Evolutionary conservation across 345 rosid genomes (phyloP).

Genomic region (Odontarrhena argentea): DNA sequence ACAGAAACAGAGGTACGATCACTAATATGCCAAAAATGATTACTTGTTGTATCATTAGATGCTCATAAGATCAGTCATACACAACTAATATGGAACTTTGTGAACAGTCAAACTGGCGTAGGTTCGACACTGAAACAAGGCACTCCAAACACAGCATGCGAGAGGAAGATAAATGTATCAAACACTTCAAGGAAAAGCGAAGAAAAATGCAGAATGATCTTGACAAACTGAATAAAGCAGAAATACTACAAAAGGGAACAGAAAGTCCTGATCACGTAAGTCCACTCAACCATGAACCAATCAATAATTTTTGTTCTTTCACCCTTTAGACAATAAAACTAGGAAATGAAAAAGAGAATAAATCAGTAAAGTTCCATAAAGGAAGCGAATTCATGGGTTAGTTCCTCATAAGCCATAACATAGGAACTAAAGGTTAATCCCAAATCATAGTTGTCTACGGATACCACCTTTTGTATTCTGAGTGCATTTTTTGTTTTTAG

Average conservation of each 20-base stretch:
- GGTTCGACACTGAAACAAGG: neutral
- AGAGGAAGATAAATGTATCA: neutral
- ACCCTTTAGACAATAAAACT: neutral
- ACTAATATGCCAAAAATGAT: neutral
- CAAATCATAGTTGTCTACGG: too few relatives aligned
- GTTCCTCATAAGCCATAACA: too few relatives aligned
- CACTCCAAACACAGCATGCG: neutral
- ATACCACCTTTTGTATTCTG: too few relatives aligned
- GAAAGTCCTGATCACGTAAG: constrained; percentile 8
- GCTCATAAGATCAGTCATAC: neutral
- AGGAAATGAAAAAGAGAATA: neutral
- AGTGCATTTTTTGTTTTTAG: neutral
- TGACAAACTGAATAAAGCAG: constrained; percentile 2
- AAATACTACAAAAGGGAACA: neutral
- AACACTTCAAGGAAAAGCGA: neutral
- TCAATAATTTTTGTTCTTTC: neutral
- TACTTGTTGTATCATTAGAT: neutral
- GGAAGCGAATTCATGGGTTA: too few relatives aligned
- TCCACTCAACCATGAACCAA: neutral
- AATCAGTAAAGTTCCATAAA: too few relatives aligned
- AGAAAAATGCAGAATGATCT: constrained; percentile 2
- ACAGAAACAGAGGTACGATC: neutral
- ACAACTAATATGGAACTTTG: neutral
- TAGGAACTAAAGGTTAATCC: too few relatives aligned
- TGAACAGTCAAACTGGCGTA: constrained; percentile 5